phyloP scores from a whole-genome alignment of 768 basidiomycete genomes.

The Hirschioporus abietinus region DNA sequence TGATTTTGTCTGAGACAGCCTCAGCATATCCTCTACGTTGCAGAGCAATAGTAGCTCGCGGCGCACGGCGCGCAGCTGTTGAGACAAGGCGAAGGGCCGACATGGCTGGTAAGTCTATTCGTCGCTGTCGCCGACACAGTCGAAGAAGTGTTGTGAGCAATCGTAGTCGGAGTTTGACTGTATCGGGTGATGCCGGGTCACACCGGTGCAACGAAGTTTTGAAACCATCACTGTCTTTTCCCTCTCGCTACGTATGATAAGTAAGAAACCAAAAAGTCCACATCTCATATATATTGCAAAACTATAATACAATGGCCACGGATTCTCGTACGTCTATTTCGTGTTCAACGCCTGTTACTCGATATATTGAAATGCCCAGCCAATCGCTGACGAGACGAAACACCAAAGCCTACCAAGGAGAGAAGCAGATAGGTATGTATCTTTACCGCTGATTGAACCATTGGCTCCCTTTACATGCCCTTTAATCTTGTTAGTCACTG shows the following conservation, averaged over 20 bases:
- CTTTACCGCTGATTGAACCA: not conserved
- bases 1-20: constrained; percentile 75
- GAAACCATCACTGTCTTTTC: too few species aligned
- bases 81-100: constrained; percentile 70
- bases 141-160: not conserved
- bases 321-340: not conserved
- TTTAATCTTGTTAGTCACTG: not conserved
- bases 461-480: not conserved
- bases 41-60: constrained; percentile 38
- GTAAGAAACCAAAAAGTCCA: not conserved
- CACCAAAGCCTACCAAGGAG: not conserved
- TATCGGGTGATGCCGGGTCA: not conserved
- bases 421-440: not conserved
- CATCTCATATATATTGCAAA: not conserved
- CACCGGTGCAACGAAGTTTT: not conserved
- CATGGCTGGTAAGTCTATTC: constrained; percentile 39
- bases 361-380: not conserved
- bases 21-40: constrained; percentile 89
- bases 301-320: not conserved
- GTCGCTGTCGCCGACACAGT: not conserved
- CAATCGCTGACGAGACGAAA: not conserved
- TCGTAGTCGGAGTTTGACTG: not conserved
- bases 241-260: not conserved
- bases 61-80: constrained; percentile 55
- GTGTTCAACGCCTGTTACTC: not conserved